Evolutionary conservation across 371 early-diverging fungal genomes (phyloP), one percentile per base, ranked within the genome.

Genomic region (Chytridiales sp.): DNA sequence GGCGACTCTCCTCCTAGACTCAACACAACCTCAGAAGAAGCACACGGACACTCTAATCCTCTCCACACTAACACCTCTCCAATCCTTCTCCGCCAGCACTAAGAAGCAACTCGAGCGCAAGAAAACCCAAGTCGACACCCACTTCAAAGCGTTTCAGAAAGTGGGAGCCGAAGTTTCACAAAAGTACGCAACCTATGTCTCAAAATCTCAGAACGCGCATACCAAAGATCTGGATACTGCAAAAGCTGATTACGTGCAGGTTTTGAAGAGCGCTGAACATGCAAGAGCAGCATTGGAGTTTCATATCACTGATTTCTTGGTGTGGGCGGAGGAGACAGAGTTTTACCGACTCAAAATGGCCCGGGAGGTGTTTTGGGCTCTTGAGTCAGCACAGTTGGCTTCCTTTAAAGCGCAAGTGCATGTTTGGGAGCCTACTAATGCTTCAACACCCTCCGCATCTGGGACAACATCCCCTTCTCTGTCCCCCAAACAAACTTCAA

Each of bases 231-330:
- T 61, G 22, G 61, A 61, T 13, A 32, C 31, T 26, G 66, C 66
- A 3, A 24, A 40, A 17, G 41, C 24, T 0, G 61, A 66, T 6
- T 66, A 66, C 34, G 50, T 56, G 9, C 39, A 40, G 4, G 56
- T 53, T 13, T 50, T 66, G 47, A 60, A 48, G 30, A 42, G 35
- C 17, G 66, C 61, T 1, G 66, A 66, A 36, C 66, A 66, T 36
- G 34, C 56, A 21, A 40, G 66, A 21, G 34, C 52, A n/a, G 61
- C 61, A 2, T 53, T 66, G n/a, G 57, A 61, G 32, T 60, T 61
- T 31, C 61, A 61, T 27, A 66, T 66, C 43, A 61, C 61, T 11
- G 66, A 66, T 44, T 66, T 56, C 47, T 44, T 66, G 19, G 13
- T 66, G 8, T 47, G 56, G 36, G 56, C 53, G 6, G 57, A 66